Evolutionary conservation across 2,329 filamentous ascomycete genomes (phyloP).

Genomic region (Colletotrichum tabaci): DNA sequence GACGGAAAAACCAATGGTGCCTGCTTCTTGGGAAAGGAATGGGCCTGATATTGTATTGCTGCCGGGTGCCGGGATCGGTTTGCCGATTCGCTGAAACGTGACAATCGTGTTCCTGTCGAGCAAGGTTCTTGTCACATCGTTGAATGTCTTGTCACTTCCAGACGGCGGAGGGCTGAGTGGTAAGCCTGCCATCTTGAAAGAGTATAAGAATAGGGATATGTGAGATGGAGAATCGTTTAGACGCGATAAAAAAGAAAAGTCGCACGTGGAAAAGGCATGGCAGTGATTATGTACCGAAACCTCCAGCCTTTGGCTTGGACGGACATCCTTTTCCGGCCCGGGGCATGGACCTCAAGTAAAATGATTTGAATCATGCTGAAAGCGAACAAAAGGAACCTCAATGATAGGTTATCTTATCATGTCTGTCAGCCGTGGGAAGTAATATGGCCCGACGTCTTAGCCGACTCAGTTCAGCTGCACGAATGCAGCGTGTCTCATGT

Average conservation of each 20-base stretch:
- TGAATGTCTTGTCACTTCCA: background rate
- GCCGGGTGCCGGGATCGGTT: background rate
- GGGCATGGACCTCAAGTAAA: background rate
- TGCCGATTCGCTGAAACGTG: constrained; percentile 6
- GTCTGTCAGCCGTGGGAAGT: background rate
- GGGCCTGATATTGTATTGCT: background rate
- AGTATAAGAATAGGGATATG: background rate
- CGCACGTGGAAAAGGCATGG: background rate
- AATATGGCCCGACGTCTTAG: background rate
- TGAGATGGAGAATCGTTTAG: background rate
- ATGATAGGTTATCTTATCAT: background rate
- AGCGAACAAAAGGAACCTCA: background rate
- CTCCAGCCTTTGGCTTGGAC: no score
- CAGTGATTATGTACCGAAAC: background rate
- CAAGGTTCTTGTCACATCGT: background rate
- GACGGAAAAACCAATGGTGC: background rate
- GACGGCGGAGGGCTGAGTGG: background rate
- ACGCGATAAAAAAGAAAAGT: background rate
- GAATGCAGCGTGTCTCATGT: constrained; percentile 10
- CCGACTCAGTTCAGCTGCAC: background rate
- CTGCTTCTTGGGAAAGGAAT: background rate
- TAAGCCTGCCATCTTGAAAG: background rate
- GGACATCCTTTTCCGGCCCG: background rate
- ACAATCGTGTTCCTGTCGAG: background rate
- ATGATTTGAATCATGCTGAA: background rate